Evolutionary conservation across 225 moss, liverwort and hornwort genomes (phyloP), one percentile per base, ranked within the genome.

Genomic region (Sphagnum tenellum): DNA sequence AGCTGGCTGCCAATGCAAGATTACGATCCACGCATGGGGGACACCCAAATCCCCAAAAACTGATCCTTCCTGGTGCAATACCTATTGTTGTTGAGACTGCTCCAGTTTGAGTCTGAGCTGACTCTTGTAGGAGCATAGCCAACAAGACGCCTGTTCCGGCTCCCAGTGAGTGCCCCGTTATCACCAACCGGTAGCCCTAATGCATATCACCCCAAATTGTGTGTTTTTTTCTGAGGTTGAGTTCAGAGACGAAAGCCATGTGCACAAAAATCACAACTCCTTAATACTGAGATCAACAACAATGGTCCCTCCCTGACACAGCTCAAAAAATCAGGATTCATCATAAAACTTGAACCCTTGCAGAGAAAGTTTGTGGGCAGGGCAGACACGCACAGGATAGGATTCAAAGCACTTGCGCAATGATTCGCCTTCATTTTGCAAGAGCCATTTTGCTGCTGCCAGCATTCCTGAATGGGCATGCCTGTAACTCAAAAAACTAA

Each of bases 391-490:
- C 66, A 86, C 82, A 68, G 81, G 72, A 57, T 85, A 78, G 61
- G 65, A 76, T 62, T 79, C 69, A 50, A 91, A 85, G 44, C 73
- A 78, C 49, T 86, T 81, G 55, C 79, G 78, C 69, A 94, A 74
- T 57, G 74, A 66, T 55, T 84, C 75, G 49, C 65, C 69, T 66
- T 69, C 78, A 57, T 75, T 80, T 45, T 94, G 76, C 71, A 78
- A 64, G 65, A 94, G 68, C 91, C 91, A 87, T 10, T 72, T 66
- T 63, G 94, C 91, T 76, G 91, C 87, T 72, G 74, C 77, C 66
- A 94, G 71, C 91, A 91, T 89, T 65, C 94, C 94, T 56, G 94
- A 94, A 69, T 94, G 94, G 48, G 91, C 94, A 45, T 74, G 77
- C 71, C 94, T 94, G 78, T 66, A 73, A 29, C 29, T 29, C 29